phyloP scores from a whole-genome alignment of 2,329 filamentous ascomycete species.

The Neonectria hederae region DNA sequence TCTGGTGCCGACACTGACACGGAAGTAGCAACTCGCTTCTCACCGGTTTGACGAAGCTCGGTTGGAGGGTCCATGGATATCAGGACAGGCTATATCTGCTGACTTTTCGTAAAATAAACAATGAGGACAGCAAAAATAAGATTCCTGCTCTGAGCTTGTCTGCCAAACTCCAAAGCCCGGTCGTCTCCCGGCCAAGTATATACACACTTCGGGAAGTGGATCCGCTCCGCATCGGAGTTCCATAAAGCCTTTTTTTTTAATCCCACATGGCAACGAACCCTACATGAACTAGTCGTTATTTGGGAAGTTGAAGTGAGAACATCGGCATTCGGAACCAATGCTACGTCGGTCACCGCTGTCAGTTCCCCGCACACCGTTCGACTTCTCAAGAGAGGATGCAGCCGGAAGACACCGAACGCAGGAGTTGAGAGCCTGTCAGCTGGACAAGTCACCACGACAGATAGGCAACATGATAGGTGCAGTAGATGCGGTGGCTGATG shows the following conservation, averaged over 20 bases:
- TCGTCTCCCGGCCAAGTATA: slow-evolving; percentile 6
- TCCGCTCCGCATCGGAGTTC: slow-evolving; percentile 20
- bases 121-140: not conserved
- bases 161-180: not conserved
- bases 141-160: not conserved
- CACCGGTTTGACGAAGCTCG: not conserved
- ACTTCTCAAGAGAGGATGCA: slow-evolving; percentile 3
- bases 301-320: slow-evolving; percentile 1
- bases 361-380: slow-evolving; percentile 13
- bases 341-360: not conserved
- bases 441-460: not conserved
- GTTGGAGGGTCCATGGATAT: not conserved
- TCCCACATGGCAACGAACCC: slow-evolving; percentile 10
- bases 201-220: slow-evolving; percentile 15
- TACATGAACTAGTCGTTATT: slow-evolving; percentile 10
- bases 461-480: slow-evolving; percentile 4
- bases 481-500: not conserved
- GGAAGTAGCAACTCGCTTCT: not conserved
- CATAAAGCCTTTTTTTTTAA: slow-evolving; percentile 5
- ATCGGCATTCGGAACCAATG: not conserved
- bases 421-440: not conserved
- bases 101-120: not conserved
- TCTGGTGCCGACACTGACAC: slow-evolving; percentile 26
- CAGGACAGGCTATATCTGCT: not conserved
- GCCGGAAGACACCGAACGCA: not conserved